phyloP scores from a whole-genome alignment of 2,329 filamentous ascomycete species.

The Botryosphaeria agaves region DNA sequence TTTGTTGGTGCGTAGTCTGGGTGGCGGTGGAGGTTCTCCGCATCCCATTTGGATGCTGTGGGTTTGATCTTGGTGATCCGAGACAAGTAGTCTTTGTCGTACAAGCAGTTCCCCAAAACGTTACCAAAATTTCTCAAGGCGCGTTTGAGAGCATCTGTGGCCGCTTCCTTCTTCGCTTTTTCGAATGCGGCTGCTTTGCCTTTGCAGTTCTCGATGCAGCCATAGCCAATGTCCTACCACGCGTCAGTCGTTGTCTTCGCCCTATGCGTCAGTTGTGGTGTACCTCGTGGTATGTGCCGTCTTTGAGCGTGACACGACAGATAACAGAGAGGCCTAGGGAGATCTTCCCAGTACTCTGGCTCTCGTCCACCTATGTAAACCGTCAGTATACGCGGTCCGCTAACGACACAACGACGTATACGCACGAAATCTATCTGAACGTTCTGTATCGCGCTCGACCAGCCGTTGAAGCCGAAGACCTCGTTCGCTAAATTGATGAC shows the following conservation, averaged over 20 bases:
- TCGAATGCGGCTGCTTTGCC: conserved; percentile 93
- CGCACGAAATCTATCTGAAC: conserved; percentile 80
- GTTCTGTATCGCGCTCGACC: conserved; percentile 91
- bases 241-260: conserved; percentile 1
- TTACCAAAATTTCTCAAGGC: conserved; percentile 87
- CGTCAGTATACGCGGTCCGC: too few species aligned
- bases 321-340: conserved; percentile 79
- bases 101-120: conserved; percentile 93
- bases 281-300: conserved; percentile 87
- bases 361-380: conserved; percentile 57
- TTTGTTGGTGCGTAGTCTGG: conserved; percentile 44
- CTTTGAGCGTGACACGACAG: conserved; percentile 72
- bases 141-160: conserved; percentile 84
- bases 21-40: conserved; percentile 67
- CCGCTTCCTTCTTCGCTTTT: conserved; percentile 97
- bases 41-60: conserved; percentile 58
- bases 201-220: conserved; percentile 89
- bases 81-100: conserved; percentile 84
- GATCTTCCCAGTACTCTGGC: conserved; percentile 58
- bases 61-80: conserved; percentile 85
- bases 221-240: conserved; percentile 71
- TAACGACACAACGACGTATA: too few species aligned
- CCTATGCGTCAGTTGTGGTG: neutral
- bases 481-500: conserved; percentile 90
- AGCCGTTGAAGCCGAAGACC: conserved; percentile 93